Evolutionary conservation across 2,329 filamentous ascomycete species (phyloP).

Genomic region (Cercospora sp.): DNA sequence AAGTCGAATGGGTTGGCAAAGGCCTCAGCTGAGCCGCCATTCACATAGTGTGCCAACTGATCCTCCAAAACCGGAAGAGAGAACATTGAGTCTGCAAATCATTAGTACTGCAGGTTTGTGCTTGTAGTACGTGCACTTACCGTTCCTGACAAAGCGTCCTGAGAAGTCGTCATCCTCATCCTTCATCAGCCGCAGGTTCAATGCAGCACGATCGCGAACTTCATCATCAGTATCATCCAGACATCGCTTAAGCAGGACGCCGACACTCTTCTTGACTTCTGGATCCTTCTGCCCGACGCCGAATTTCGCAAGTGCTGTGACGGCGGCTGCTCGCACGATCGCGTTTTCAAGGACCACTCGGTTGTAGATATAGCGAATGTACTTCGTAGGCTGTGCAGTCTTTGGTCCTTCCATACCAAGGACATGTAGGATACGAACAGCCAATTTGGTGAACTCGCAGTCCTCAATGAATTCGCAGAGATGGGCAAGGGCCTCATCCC

Average conservation of each 20-base stretch:
- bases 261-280: constrained; percentile 94
- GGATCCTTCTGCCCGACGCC: constrained; percentile 94
- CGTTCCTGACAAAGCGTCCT: constrained; percentile 86
- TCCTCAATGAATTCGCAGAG: constrained; percentile 99
- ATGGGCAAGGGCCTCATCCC: constrained; percentile 81
- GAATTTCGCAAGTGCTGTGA: constrained; percentile 94
- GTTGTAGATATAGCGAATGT: constrained; percentile 99
- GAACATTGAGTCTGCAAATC: constrained; percentile 78
- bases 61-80: constrained; percentile 94
- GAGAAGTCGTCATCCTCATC: constrained; percentile 82
- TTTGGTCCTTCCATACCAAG: constrained; percentile 93
- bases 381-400: constrained; percentile 94
- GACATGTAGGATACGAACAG: constrained; percentile 90
- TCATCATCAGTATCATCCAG: constrained; percentile 97
- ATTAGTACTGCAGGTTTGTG: constrained; percentile 28
- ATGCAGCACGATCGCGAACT: constrained; percentile 88
- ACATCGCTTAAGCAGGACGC: constrained; percentile 87
- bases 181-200: constrained; percentile 89
- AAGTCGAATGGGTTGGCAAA: constrained; percentile 89
- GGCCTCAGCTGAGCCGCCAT: constrained; percentile 80
- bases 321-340: constrained; percentile 89
- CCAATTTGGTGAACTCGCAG: constrained; percentile 97
- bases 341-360: constrained; percentile 96
- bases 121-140: constrained; percentile 48
- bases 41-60: constrained; percentile 96